Base-by-base conservation (phyloP, 2,329 filamentous ascomycete species). In the Trichoderma hamatum region DNA sequence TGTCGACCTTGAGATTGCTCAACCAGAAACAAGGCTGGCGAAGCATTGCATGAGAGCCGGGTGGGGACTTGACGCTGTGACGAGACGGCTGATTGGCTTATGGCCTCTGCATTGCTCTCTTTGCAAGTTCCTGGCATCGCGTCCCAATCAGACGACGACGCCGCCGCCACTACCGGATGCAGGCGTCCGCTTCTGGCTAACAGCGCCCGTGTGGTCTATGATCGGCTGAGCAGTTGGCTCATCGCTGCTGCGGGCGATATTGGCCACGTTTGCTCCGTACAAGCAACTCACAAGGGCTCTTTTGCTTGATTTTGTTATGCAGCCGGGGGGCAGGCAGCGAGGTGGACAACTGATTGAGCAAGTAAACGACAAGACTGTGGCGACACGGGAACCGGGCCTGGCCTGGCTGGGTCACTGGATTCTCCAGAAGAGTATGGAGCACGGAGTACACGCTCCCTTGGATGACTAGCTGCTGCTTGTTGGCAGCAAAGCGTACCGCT, bases 71-170 rank as follows among this genome's bases (percentile, higher is more conserved):
- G 46, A 36, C 43, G 49, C 14, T 28, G 58, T 49, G 58, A 61
- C 24, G 30, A 7, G 60, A 34, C 26, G 36, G 24, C n/a, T 58
- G 39, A 66, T 58, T 69, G 67, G 46, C 28, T 58, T 24, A 30
- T 60, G 65, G 65, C 39, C 43, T 19, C 55, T 49, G 58, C 28
- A 26, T 14, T 26, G 21, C 32, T 62, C 34, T 61, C 39, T 61
- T 43, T 36, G 49, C 34, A 49, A 58, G 63, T 68, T 64, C 67
- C 70, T 71, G 68, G 46, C 67, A 68, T 36, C 68, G 39, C 46
- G 55, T 36, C 43, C 72, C 71, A 71, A 72, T 70, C 72, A 73
- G 56, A 70, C 54, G 54, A 67, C 51, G 43, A 59, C 64, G 55
- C 64, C 69, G 56, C 64, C 64, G 54, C 67, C 46, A 24, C 39